phyloP scores from a whole-genome alignment of 352 stramenopile genomes.

The Pythium dissotocum region DNA sequence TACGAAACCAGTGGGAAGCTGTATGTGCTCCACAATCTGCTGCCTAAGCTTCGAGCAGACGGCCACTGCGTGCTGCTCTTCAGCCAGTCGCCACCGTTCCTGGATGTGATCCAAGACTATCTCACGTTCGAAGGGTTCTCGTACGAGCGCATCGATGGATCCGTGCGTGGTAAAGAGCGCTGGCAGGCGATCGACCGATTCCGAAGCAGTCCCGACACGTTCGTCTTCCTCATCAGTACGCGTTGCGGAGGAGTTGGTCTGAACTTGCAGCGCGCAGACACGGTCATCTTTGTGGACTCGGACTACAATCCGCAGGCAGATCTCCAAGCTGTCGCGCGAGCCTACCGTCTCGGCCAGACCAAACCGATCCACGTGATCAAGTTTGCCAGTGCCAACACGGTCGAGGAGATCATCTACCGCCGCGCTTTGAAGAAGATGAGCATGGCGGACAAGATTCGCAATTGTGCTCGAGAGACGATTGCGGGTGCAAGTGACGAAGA shows the following conservation, averaged over 20 bases:
- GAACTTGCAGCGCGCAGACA: conserved; percentile 82
- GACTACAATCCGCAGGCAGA: conserved; percentile 82
- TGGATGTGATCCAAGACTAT: conserved; percentile 85
- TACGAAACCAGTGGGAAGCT: conserved; percentile 82
- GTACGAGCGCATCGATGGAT: conserved; percentile 80
- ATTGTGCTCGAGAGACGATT: conserved; percentile 43
- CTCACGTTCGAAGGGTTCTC: conserved; percentile 71
- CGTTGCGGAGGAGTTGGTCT: conserved; percentile 68
- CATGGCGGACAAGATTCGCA: conserved; percentile 73
- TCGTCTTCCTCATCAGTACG: conserved; percentile 84
- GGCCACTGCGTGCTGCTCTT: conserved; percentile 88
- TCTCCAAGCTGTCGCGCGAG: conserved; percentile 66
- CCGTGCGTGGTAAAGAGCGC: conserved; percentile 70
- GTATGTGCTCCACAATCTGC: conserved; percentile 83
- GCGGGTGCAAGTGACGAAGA: conserved; percentile 34
- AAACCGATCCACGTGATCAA: conserved; percentile 83
- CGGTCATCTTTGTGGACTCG: conserved; percentile 77
- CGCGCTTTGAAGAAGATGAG: conserved; percentile 67
- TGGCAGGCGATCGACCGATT: conserved; percentile 86
- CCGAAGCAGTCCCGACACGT: conserved; percentile 84
- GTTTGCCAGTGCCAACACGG: conserved; percentile 69
- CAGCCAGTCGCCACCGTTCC: conserved; percentile 69
- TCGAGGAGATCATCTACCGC: conserved; percentile 82
- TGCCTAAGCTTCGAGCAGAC: conserved; percentile 74
- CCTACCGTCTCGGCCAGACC: conserved; percentile 71